Base-by-base conservation (phyloP, 129 eudicot species). In the Dittrichia graveolens region DNA sequence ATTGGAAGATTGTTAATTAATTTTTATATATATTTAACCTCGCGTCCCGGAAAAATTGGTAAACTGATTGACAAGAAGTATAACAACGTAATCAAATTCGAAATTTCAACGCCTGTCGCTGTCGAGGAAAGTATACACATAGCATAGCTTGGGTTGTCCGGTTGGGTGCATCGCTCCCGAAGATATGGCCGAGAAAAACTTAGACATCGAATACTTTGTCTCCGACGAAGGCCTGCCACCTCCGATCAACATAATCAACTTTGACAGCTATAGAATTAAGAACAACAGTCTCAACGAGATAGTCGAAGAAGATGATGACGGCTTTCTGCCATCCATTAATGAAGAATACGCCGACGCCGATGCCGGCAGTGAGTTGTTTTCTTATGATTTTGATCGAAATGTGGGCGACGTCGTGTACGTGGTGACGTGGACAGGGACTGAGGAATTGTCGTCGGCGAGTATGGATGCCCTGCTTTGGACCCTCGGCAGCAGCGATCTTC, bases 381-480 rank as follows among this genome's bases (percentile, higher is more conserved):
- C 43, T 7, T 41, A 42, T 8, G 56, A 71, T 12, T 12, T 11
- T 5, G 50, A 45, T 75, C 67, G 71, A 47, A 50, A 60, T 31
- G 53, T 46, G 43, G 70, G 18, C 67, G 82, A 78, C 46, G 82
- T 70, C 16, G 82, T 78, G 31, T 78, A 78, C 39, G 77, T 78
- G 56, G 77, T 78, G 48, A 70, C 82, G 44, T 78, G 82, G 82
- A 78, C 65, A 52, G 82, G 77, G 4, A 78, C 43, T 12, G 82
- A 70, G 7, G 82, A 61, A 35, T 48, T 78, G 48, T 31, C 52
- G 14, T 61, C 72, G 5, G 82, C 72, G 43, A 87, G 91, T 57
- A 83, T 79, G 89, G 95, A 83, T 75, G 97, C 97, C 11, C 65
- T 90, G 57, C 6, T 53, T 16, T 87, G 95, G 95, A 70, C 97